Conservation (phyloP, 768 basidiomycete species). For the Auricularia sp. region DNA sequence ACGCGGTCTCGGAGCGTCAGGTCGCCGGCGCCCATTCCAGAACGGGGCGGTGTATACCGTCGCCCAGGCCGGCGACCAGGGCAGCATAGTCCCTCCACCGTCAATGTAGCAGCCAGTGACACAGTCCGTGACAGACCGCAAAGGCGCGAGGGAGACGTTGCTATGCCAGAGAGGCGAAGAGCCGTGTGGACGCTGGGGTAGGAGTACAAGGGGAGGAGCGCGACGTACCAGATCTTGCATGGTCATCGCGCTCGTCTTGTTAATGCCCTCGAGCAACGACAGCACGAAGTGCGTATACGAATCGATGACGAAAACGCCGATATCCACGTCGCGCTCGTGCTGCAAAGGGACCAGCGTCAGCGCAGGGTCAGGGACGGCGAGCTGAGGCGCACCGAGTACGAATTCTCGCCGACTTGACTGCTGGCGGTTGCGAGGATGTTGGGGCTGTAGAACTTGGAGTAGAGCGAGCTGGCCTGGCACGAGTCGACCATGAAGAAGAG, state of each 20-base stretch:
- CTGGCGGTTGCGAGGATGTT: constrained; percentile 89
- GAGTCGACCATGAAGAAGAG: constrained; percentile 98
- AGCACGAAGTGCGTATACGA: constrained; percentile 88
- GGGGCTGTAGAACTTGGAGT: constrained; percentile 84
- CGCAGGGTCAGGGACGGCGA: not conserved
- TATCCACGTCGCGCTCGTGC: constrained; percentile 89
- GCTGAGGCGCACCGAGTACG: constrained; percentile 66
- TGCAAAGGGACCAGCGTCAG: constrained; percentile 20
- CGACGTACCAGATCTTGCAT: constrained; percentile 70
- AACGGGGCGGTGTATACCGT: no score
- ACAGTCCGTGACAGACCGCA: no score
- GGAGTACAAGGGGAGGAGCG: not conserved
- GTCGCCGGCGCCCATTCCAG: no score
- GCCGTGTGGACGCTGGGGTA: no score
- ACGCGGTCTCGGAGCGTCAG: no score
- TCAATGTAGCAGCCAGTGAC: no score
- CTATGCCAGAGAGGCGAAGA: not conserved
- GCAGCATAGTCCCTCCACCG: no score
- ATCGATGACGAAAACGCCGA: constrained; percentile 94
- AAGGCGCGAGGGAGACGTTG: not conserved
- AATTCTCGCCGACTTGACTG: constrained; percentile 74
- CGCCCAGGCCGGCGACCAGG: no score
- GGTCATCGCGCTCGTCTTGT: constrained; percentile 76
- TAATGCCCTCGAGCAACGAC: constrained; percentile 83
- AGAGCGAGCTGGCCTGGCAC: constrained; percentile 95